Percentiles rank a stretch among this genome's conserved stretches.
Evolutionary conservation across 2,329 filamentous ascomycete species (phyloP).

Genomic region (Ophiosphaerella narmari): DNA sequence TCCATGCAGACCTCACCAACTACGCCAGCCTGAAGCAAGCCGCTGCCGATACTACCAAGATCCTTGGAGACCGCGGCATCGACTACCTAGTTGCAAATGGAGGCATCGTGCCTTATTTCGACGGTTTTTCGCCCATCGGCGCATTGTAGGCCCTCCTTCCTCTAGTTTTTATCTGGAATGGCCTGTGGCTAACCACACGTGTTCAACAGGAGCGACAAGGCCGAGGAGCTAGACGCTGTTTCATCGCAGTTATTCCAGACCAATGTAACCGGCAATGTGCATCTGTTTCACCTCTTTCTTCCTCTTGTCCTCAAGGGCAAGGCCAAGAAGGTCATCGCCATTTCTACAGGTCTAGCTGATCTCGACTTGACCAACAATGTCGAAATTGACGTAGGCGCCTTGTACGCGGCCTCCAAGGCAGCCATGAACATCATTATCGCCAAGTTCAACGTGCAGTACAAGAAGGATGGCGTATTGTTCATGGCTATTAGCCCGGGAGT

Average conservation of each 20-base stretch:
- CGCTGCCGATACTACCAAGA: slow-evolving; percentile 20
- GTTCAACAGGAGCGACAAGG: slow-evolving; percentile 27
- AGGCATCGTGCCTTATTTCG: slow-evolving; percentile 40
- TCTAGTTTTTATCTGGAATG: neutral
- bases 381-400: slow-evolving; percentile 40
- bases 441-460: slow-evolving; percentile 54
- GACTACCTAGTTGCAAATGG: slow-evolving; percentile 62
- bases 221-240: slow-evolving; percentile 42
- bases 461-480: slow-evolving; percentile 58
- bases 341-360: slow-evolving; percentile 57
- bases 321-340: slow-evolving; percentile 59
- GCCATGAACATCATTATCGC: slow-evolving; percentile 58
- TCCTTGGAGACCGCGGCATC: slow-evolving; percentile 36
- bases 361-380: slow-evolving; percentile 47
- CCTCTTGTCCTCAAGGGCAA: slow-evolving; percentile 58
- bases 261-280: slow-evolving; percentile 59
- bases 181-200: neutral
- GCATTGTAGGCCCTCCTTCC: slow-evolving; percentile 42
- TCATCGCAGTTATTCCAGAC: slow-evolving; percentile 45
- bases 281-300: slow-evolving; percentile 59
- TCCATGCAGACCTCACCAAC: slow-evolving; percentile 28
- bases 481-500: slow-evolving; percentile 58
- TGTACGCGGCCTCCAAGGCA: slow-evolving; percentile 58
- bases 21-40: slow-evolving; percentile 26
- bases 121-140: slow-evolving; percentile 41